Conservation (phyloP, 768 basidiomycete species). For the Scleroderma bovista region DNA sequence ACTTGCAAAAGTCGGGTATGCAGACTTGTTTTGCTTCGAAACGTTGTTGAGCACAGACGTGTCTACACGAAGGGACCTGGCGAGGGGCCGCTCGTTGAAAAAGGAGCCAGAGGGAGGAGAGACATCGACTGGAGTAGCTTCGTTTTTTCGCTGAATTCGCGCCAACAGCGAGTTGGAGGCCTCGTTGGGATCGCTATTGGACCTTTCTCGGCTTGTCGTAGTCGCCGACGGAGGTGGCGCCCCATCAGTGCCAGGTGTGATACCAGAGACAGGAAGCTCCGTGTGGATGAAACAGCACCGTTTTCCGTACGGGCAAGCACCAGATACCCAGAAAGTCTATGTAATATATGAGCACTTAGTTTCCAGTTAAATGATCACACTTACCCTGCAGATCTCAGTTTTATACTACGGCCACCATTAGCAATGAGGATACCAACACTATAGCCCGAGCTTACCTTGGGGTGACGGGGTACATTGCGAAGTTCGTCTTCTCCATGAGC, state of each 20-base stretch:
- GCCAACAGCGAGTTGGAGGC: slow-evolving; percentile 67
- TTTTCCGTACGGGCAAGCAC: slow-evolving; percentile 89
- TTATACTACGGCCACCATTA: slow-evolving; percentile 57
- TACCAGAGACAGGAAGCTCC: slow-evolving; percentile 64
- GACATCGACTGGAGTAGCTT: slow-evolving; percentile 54
- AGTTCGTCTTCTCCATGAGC: slow-evolving; percentile 90
- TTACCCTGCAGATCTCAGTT: slow-evolving; percentile 87
- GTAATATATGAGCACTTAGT: slow-evolving; percentile 8
- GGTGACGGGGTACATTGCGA: slow-evolving; percentile 78
- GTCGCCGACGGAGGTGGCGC: slow-evolving; percentile 45
- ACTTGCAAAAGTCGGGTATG: slow-evolving; percentile 58
- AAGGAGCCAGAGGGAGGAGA: slow-evolving; percentile 37
- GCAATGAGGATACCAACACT: neutral
- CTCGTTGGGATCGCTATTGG: slow-evolving; percentile 78
- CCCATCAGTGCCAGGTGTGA: slow-evolving; percentile 48
- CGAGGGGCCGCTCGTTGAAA: slow-evolving; percentile 59
- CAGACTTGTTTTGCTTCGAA: slow-evolving; percentile 77
- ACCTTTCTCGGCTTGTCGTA: slow-evolving; percentile 59
- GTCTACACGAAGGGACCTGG: slow-evolving; percentile 68
- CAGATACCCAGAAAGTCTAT: slow-evolving; percentile 91
- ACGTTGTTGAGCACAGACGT: slow-evolving; percentile 58
- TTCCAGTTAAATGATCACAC: slow-evolving; percentile 15
- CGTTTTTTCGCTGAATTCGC: slow-evolving; percentile 66
- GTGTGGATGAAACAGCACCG: slow-evolving; percentile 94
- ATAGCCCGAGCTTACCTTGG: slow-evolving; percentile 52